phyloP scores from a whole-genome alignment of 2,329 filamentous ascomycete species.

The Cyclaneusma minus region DNA sequence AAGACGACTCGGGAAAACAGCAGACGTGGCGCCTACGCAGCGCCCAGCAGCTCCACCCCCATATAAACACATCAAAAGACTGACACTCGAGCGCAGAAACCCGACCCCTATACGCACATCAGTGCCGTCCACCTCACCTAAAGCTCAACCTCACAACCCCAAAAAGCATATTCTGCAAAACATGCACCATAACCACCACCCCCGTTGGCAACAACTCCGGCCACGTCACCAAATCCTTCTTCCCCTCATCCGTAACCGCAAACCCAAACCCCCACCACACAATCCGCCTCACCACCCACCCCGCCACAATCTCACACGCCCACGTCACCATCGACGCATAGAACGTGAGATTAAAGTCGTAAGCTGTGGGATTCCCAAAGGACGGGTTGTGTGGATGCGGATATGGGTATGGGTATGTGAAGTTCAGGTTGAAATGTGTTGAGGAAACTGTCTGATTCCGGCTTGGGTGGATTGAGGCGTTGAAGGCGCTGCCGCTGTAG shows the following conservation, averaged over 20 bases:
- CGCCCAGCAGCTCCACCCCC: no score
- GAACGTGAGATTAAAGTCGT: conserved; percentile 49
- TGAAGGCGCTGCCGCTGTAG: not conserved
- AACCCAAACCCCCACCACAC: conserved; percentile 43
- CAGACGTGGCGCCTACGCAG: no score
- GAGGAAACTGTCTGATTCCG: not conserved
- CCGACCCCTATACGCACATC: no score
- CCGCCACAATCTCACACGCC: conserved; percentile 49
- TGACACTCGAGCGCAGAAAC: no score
- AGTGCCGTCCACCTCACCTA: conserved; percentile 14
- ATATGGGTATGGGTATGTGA: conserved; percentile 1
- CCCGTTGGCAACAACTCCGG: conserved; percentile 52
- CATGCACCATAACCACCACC: conserved; percentile 50
- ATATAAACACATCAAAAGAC: no score
- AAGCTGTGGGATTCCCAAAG: conserved; percentile 22
- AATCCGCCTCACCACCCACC: conserved; percentile 40
- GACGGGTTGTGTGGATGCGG: not conserved
- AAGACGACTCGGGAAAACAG: no score
- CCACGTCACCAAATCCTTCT: conserved; percentile 48
- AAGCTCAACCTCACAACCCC: conserved; percentile 52
- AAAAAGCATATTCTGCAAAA: conserved; percentile 59
- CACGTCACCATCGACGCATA: conserved; percentile 48
- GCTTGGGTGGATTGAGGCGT: not conserved
- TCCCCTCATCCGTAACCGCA: conserved; percentile 48
- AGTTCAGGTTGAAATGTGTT: no score